phyloP scores from a whole-genome alignment of 495 filamentous ascomycete genomes.

The Massariosphaeria phaeospora region DNA sequence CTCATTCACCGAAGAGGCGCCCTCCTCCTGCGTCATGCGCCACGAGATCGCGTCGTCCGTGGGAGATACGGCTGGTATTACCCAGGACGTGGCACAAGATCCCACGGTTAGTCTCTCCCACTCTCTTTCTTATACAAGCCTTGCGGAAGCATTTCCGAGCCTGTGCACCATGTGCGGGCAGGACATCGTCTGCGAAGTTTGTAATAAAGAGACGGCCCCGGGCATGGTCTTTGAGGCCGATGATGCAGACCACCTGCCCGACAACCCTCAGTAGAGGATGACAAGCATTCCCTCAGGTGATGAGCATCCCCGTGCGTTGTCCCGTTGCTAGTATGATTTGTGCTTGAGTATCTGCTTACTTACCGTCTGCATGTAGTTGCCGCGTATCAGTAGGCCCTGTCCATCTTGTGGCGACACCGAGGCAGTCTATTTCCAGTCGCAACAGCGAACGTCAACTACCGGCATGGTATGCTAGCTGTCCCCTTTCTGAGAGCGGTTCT shows the following conservation, averaged over 20 bases:
- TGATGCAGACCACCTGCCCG: slow-evolving; percentile 27
- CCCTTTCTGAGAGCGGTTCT: slow-evolving; percentile 3
- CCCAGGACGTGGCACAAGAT: slow-evolving; percentile 91
- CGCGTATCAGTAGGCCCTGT: slow-evolving; percentile 75
- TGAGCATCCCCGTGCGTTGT: slow-evolving; percentile 30
- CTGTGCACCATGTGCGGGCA: slow-evolving; percentile 54
- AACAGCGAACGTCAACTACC: slow-evolving; percentile 91
- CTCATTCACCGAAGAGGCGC: slow-evolving; percentile 79
- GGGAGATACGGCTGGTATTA: slow-evolving; percentile 93
- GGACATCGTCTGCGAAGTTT: slow-evolving; percentile 48
- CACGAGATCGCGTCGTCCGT: slow-evolving; percentile 84
- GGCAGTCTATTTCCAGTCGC: slow-evolving; percentile 96
- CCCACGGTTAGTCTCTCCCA: slow-evolving; percentile 81
- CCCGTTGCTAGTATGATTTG: slow-evolving; percentile 28
- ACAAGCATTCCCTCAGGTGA: slow-evolving; percentile 27
- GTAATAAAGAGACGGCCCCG: slow-evolving; percentile 40
- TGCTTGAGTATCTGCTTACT: slow-evolving; percentile 34
- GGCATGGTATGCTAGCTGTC: slow-evolving; percentile 70
- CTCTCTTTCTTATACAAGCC: slow-evolving; percentile 33
- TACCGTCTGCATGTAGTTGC: slow-evolving; percentile 58
- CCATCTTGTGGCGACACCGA: slow-evolving; percentile 78
- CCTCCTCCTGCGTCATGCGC: slow-evolving; percentile 80
- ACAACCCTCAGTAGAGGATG: slow-evolving; percentile 11
- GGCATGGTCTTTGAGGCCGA: slow-evolving; percentile 35
- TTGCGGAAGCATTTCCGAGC: slow-evolving; percentile 36